phyloP scores from a whole-genome alignment of 805 yeast genomes.

The Blastobotrys peoriensis region DNA sequence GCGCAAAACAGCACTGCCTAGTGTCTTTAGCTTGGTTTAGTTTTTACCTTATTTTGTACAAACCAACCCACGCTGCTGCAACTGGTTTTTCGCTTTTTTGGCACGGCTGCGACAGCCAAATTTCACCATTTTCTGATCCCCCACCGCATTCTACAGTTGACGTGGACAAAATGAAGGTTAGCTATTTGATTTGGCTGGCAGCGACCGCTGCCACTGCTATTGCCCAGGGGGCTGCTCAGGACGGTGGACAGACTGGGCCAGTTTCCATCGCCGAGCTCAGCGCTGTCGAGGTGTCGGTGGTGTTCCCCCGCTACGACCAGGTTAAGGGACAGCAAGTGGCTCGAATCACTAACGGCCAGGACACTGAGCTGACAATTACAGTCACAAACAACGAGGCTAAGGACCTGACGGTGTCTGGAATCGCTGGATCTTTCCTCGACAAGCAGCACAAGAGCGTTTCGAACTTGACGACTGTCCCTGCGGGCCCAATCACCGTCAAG shows the following conservation, averaged over 20 bases:
- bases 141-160: too few relatives aligned
- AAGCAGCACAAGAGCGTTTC: conserved; percentile 12
- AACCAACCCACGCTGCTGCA: too few relatives aligned
- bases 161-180: not conserved
- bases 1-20: too few relatives aligned
- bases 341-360: conserved; percentile 22
- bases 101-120: too few relatives aligned
- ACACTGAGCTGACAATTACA: conserved; percentile 20
- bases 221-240: not conserved
- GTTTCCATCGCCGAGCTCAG: not conserved
- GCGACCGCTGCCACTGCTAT: not conserved
- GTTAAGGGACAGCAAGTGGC: conserved; percentile 1
- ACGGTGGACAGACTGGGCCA: not conserved
- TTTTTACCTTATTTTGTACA: too few relatives aligned
- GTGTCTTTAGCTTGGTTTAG: too few relatives aligned
- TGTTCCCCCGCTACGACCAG: not conserved
- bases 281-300: not conserved
- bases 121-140: too few relatives aligned
- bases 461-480: conserved; percentile 61
- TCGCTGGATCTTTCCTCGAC: conserved; percentile 20
- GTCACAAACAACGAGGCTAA: conserved; percentile 24
- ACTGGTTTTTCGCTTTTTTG: too few relatives aligned
- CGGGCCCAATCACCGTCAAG: conserved; percentile 46
- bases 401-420: conserved; percentile 19
- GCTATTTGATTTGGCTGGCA: not conserved